These are phyloP conservation scores for Aspergillus calidoustus DNA, from an alignment of 2,329 filamentous ascomycete genomes.

Conservation along the genomic window DNA sequence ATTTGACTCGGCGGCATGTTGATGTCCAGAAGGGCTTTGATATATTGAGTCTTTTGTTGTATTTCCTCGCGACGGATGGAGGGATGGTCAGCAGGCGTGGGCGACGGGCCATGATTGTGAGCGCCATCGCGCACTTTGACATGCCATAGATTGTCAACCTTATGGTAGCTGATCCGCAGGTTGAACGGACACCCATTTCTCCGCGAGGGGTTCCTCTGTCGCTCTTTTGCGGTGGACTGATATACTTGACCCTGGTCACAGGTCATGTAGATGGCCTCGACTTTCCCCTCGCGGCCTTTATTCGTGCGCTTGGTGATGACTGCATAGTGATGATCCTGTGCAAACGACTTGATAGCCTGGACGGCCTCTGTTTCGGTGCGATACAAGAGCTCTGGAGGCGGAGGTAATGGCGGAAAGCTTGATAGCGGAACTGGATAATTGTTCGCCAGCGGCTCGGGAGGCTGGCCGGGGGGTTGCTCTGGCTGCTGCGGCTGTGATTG, in stretches of 20 bases:
- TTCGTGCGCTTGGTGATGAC: slow-evolving; percentile 19
- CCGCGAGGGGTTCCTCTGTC: slow-evolving; percentile 12
- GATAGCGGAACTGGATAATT: background rate
- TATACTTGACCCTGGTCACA: slow-evolving; percentile 19
- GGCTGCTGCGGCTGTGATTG: background rate
- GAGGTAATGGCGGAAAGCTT: slow-evolving; percentile 6
- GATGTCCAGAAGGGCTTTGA: slow-evolving; percentile 19
- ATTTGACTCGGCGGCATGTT: slow-evolving; percentile 19
- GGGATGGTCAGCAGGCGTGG: slow-evolving; percentile 10
- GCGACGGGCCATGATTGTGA: slow-evolving; percentile 18
- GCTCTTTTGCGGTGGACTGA: slow-evolving; percentile 14
- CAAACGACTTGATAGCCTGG: slow-evolving; percentile 15
- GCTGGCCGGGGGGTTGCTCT: background rate
- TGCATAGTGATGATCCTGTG: slow-evolving; percentile 14
- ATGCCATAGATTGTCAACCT: slow-evolving; percentile 16
- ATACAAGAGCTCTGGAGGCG: slow-evolving; percentile 14
- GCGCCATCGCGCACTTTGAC: slow-evolving; percentile 13
- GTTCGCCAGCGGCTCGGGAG: background rate
- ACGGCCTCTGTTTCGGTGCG: slow-evolving; percentile 16
- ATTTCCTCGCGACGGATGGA: slow-evolving; percentile 18
- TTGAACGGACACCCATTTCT: slow-evolving; percentile 19
- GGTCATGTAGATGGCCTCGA: slow-evolving; percentile 19
- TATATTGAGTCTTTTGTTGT: slow-evolving; percentile 17
- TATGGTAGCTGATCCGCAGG: slow-evolving; percentile 17
- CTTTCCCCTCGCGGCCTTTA: slow-evolving; percentile 17